Evolutionary conservation across 495 filamentous ascomycete species (phyloP).

Genomic region (Staphylotrichum longicolle): DNA sequence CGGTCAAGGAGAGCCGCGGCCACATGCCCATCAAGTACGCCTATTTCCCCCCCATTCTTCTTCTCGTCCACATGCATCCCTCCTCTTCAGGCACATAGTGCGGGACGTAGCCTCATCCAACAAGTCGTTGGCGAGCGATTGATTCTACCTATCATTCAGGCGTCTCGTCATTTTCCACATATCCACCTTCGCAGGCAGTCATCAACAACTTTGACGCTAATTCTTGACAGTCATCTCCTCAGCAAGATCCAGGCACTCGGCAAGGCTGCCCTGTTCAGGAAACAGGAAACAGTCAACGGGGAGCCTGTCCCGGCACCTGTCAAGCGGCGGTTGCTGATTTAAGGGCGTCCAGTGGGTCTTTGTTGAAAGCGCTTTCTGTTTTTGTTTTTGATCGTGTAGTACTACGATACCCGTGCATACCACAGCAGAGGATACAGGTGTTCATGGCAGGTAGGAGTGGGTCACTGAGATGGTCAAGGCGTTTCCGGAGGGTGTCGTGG

Average conservation of each 20-base stretch:
- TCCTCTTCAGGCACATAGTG: neutral
- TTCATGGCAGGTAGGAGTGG: neutral
- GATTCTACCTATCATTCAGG: neutral
- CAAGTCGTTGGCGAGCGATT: no score
- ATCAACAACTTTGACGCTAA: conserved; percentile 20
- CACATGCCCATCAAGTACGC: conserved; percentile 60
- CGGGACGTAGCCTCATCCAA: no score
- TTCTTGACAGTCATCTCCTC: conserved; percentile 40
- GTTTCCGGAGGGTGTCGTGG: no score
- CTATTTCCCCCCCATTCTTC: conserved; percentile 25
- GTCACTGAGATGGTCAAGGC: no score
- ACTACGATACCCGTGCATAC: conserved; percentile 5
- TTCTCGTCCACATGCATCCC: conserved; percentile 15
- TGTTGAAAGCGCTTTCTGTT: neutral
- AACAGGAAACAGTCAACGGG: conserved; percentile 28
- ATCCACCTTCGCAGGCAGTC: neutral
- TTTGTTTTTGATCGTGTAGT: neutral
- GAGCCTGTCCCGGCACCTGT: conserved; percentile 34
- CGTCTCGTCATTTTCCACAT: neutral
- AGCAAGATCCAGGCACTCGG: conserved; percentile 45
- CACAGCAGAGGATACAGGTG: neutral
- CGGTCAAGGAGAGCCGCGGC: conserved; percentile 53
- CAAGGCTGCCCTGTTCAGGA: conserved; percentile 29
- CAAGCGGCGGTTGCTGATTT: conserved; percentile 39
- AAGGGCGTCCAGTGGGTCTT: neutral